phyloP scores from a whole-genome alignment of 2,329 filamentous ascomycete genomes.

The Erysiphe pulchra region DNA sequence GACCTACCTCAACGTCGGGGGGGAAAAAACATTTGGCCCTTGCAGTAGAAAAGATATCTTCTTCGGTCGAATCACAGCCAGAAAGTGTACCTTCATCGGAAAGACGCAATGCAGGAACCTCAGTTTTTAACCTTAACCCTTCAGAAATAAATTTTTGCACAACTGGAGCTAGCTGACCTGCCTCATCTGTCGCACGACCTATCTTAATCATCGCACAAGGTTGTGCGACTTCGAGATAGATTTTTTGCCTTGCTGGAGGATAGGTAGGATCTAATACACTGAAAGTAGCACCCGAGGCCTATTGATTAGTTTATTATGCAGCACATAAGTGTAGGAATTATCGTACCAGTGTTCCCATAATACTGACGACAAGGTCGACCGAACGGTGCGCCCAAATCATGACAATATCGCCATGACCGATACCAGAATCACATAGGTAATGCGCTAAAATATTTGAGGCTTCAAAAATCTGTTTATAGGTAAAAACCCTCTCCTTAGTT shows the following conservation, averaged over 20 bases:
- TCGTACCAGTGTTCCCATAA: constrained; percentile 47
- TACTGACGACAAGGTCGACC: constrained; percentile 50
- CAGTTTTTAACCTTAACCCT: constrained; percentile 44
- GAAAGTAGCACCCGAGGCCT: constrained; percentile 26
- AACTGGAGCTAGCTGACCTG: constrained; percentile 31
- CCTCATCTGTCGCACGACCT: constrained; percentile 41
- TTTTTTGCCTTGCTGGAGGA: constrained; percentile 54
- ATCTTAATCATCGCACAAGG: constrained; percentile 51
- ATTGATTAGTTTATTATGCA: not conserved
- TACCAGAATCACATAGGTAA: constrained; percentile 47
- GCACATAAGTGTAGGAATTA: too few relatives aligned
- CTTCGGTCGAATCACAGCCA: constrained; percentile 40
- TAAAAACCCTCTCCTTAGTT: constrained; percentile 40
- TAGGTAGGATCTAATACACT: constrained; percentile 59
- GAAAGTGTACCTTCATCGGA: constrained; percentile 41
- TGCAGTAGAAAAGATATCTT: constrained; percentile 37
- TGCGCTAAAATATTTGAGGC: constrained; percentile 59
- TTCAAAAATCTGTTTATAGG: constrained; percentile 68
- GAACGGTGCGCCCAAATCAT: constrained; percentile 76
- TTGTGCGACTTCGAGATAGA: constrained; percentile 58
- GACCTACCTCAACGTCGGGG: constrained; percentile 56
- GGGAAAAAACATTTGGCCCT: constrained; percentile 24
- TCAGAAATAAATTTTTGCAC: constrained; percentile 43
- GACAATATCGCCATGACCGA: constrained; percentile 61
- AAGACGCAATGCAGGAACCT: constrained; percentile 49